phyloP scores from a whole-genome alignment of 345 rosid species.

The Ricinus communis region DNA sequence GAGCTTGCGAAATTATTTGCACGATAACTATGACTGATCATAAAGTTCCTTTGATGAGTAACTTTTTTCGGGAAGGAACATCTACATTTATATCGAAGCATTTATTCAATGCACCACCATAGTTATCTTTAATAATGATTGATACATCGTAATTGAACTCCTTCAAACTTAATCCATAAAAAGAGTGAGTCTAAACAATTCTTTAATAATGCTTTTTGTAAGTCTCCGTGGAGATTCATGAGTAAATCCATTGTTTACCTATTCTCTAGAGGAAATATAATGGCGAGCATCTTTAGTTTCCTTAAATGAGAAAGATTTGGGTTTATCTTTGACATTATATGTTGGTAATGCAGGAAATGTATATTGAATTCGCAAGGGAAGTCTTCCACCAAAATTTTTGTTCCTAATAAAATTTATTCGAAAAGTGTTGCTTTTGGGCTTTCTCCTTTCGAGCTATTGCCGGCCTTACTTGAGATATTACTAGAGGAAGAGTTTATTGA shows the following conservation, averaged over 20 bases:
- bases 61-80: constrained; percentile 38
- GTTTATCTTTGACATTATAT: constrained; percentile 43
- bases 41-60: constrained; percentile 44
- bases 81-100: constrained; percentile 45
- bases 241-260: constrained; percentile 58
- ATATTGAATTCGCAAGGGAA: constrained; percentile 63
- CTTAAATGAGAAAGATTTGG: constrained; percentile 69
- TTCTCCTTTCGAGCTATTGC: constrained; percentile 60
- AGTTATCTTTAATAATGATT: constrained; percentile 75
- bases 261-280: constrained; percentile 54
- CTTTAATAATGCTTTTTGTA: constrained; percentile 84
- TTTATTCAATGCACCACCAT: constrained; percentile 52
- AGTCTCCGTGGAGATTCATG: constrained; percentile 75
- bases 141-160: constrained; percentile 48
- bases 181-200: constrained; percentile 56
- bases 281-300: constrained; percentile 54
- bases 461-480: constrained; percentile 81
- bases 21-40: constrained; percentile 32
- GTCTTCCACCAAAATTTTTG: constrained; percentile 44
- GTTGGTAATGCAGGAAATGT: constrained; percentile 71
- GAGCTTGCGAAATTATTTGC: constrained; percentile 37
- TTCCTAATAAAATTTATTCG: constrained; percentile 42
- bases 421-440: constrained; percentile 43
- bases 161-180: constrained; percentile 47
- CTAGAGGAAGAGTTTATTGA: constrained; percentile 79